A percentile compares a stretch with the other conserved stretches of the same genome.
Evolutionary conservation across 2,329 filamentous ascomycete genomes (phyloP).

Genomic region (Claviceps monticola): DNA sequence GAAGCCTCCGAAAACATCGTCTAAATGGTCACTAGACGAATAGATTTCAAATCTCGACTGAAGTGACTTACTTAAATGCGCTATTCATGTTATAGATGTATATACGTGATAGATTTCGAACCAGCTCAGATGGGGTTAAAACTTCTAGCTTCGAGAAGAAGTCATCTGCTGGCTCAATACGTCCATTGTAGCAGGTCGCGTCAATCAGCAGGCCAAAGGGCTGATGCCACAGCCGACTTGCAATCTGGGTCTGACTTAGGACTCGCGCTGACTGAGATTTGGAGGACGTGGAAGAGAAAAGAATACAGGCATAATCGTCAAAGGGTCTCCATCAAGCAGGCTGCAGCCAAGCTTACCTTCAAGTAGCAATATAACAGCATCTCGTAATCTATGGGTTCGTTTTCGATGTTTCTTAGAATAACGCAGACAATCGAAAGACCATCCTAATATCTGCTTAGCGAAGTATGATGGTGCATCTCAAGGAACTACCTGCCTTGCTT

Average conservation of each 20-base stretch:
- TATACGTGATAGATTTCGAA: conserved; percentile 43
- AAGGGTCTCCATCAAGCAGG: neutral
- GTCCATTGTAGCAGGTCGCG: conserved; percentile 56
- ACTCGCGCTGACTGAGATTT: neutral
- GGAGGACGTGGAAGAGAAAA: neutral
- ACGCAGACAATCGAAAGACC: conserved; percentile 55
- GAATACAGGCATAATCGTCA: neutral
- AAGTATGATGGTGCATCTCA: neutral
- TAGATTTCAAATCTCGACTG: no score
- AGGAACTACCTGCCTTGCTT: conserved; percentile 36
- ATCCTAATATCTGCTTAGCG: conserved; percentile 30
- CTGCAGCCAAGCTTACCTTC: conserved; percentile 34
- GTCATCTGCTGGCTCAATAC: conserved; percentile 51
- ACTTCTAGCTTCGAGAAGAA: conserved; percentile 50
- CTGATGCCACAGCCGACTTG: conserved; percentile 55
- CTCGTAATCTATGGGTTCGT: conserved; percentile 51
- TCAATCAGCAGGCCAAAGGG: conserved; percentile 55
- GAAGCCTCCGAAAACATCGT: conserved; percentile 50
- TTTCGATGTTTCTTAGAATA: conserved; percentile 53
- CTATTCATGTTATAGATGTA: conserved; percentile 67
- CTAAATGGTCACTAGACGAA: conserved; percentile 9
- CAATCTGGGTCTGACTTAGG: conserved; percentile 32
- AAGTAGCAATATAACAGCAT: conserved; percentile 54
- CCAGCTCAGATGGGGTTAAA: conserved; percentile 47
- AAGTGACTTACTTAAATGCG: conserved; percentile 38